A percentile compares a stretch with the other conserved stretches of the same genome.
Evolutionary conservation across 129 eudicot species (phyloP).

Genomic region (Flaveria bidentis): DNA sequence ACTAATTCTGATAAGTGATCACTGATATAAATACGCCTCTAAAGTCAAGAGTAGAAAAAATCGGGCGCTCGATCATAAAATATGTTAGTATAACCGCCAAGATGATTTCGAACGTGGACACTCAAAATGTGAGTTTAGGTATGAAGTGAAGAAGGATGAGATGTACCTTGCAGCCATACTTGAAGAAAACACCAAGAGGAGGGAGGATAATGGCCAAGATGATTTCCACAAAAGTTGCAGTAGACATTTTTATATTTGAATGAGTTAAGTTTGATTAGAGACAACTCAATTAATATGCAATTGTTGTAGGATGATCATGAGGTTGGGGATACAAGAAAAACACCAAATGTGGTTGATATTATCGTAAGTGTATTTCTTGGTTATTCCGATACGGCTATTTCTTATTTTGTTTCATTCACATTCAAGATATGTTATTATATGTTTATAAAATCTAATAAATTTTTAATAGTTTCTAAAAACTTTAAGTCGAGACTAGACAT

Average conservation of each 20-base stretch:
- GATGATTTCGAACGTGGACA: no score
- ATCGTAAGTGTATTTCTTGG: constrained; percentile 7
- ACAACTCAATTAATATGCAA: neutral
- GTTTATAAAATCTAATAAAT: neutral
- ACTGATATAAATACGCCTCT: no score
- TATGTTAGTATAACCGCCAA: no score
- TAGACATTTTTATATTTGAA: constrained; percentile 24
- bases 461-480: neutral
- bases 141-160: neutral
- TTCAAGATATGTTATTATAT: neutral
- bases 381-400: neutral
- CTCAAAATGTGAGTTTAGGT: no score
- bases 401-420: neutral
- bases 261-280: neutral
- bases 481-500: neutral
- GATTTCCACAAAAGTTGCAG: constrained; percentile 32
- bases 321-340: neutral
- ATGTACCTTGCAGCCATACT: constrained; percentile 54
- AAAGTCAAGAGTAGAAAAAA: no score
- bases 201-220: constrained; percentile 60
- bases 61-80: no score
- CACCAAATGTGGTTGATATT: neutral
- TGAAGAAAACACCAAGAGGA: constrained; percentile 76
- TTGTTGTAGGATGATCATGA: neutral
- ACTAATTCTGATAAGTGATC: no score